A percentile compares a stretch with the other conserved stretches of the same genome.
phyloP scores from a whole-genome alignment of 495 filamentous ascomycete species.

The Podospora appendiculata region DNA sequence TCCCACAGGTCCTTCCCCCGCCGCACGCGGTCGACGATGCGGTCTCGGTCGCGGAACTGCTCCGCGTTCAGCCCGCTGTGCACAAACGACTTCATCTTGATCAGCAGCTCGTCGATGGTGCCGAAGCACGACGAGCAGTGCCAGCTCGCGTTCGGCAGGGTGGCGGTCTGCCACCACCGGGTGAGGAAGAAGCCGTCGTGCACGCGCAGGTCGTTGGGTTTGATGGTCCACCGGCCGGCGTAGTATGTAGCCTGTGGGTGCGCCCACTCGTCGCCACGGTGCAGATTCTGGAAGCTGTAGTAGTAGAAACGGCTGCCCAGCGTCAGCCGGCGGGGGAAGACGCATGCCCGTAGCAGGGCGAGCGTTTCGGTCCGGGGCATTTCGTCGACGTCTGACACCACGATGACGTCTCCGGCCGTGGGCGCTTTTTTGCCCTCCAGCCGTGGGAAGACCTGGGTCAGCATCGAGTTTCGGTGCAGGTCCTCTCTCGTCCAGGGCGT shows the following conservation, averaged over 20 bases:
- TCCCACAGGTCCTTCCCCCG: constrained; percentile 45
- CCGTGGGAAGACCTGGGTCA: constrained; percentile 38
- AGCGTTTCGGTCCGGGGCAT: constrained; percentile 41
- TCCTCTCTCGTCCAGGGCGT: constrained; percentile 41
- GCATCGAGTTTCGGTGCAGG: constrained; percentile 44
- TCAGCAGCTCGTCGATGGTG: constrained; percentile 40
- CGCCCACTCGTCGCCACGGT: constrained; percentile 43
- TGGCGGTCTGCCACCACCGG: constrained; percentile 26
- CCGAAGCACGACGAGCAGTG: constrained; percentile 49
- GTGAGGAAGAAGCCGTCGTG: constrained; percentile 27
- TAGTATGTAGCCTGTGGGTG: constrained; percentile 51
- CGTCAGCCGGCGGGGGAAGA: constrained; percentile 44
- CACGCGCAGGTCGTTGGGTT: constrained; percentile 41
- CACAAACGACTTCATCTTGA: constrained; percentile 46
- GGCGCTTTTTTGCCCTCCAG: constrained; percentile 26
- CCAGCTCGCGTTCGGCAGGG: constrained; percentile 43
- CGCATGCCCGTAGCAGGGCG: constrained; percentile 36
- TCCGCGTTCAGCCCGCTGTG: constrained; percentile 38
- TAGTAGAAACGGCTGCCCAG: constrained; percentile 47
- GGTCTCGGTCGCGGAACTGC: constrained; percentile 28
- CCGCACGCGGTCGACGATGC: constrained; percentile 40
- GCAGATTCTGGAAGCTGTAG: constrained; percentile 50
- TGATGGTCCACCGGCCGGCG: constrained; percentile 37
- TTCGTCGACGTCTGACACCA: constrained; percentile 46
- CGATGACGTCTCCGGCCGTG: constrained; percentile 29